A percentile compares a stretch with the other conserved stretches of the same genome.
Conservation (phyloP, 1,284 basidiomycete genomes). For the Coniferiporia weirii region DNA sequence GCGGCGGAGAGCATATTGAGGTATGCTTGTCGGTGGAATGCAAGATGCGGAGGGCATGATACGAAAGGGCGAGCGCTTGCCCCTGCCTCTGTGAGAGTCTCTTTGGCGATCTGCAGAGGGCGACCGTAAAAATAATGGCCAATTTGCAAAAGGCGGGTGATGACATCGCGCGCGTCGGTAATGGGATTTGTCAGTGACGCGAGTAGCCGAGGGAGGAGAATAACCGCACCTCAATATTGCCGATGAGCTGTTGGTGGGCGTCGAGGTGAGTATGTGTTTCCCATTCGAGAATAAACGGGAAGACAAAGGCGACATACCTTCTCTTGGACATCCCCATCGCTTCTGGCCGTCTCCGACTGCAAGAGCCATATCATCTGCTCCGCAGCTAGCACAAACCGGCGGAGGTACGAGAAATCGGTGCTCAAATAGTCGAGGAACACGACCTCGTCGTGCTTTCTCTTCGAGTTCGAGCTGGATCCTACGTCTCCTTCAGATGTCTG, state of each 20-base stretch:
- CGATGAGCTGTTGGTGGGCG: constrained; percentile 2
- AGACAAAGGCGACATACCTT: constrained; percentile 5
- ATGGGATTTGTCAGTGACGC: not conserved
- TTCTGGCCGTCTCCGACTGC: constrained; percentile 6
- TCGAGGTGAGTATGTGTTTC: not conserved
- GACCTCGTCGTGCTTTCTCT: constrained; percentile 5
- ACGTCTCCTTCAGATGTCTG: not conserved
- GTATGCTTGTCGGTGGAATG: constrained; percentile 8
- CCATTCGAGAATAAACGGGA: not conserved
- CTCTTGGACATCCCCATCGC: constrained; percentile 5
- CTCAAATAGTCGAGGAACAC: constrained; percentile 10
- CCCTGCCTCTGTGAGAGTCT: constrained; percentile 12
- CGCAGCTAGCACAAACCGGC: constrained; percentile 12
- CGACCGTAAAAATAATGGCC: not conserved
- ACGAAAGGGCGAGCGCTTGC: constrained; percentile 13
- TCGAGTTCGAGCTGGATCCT: not conserved
- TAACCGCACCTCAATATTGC: constrained; percentile 10
- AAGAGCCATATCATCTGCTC: constrained; percentile 13
- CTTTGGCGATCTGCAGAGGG: constrained; percentile 11
- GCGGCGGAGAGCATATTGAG: constrained; percentile 13
- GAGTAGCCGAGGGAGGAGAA: not conserved
- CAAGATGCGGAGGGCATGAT: constrained; percentile 6
- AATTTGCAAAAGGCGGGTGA: not conserved
- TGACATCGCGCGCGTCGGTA: not conserved
- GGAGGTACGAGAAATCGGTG: constrained; percentile 13